A percentile compares a stretch with the other conserved stretches of the same genome.
phyloP scores from a whole-genome alignment of 2,329 filamentous ascomycete species.

The Fusarium paranaense region DNA sequence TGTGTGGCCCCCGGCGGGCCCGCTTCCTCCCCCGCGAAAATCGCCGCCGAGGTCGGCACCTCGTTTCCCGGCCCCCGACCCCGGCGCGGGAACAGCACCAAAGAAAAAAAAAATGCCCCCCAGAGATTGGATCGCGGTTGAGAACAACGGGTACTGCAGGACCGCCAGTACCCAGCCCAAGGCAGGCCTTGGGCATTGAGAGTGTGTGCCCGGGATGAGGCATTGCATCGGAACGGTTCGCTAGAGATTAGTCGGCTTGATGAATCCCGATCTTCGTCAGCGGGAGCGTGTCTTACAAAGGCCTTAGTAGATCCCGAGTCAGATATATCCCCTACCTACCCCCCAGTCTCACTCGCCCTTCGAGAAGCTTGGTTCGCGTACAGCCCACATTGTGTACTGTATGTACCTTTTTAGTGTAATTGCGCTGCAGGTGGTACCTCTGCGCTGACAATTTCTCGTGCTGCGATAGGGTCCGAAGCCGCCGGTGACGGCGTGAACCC shows the following conservation, averaged over 20 bases:
- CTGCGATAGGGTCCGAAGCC: constrained; percentile 46
- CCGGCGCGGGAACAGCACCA: background rate
- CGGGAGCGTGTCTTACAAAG: constrained; percentile 7
- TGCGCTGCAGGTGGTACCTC: constrained; percentile 21
- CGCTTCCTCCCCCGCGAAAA: constrained; percentile 30
- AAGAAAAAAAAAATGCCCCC: constrained; percentile 12
- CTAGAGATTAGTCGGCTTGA: background rate
- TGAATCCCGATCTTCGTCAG: constrained; percentile 8
- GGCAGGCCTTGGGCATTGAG: background rate
- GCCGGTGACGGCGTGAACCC: constrained; percentile 36
- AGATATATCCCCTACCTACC: constrained; percentile 10
- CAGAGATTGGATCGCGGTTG: background rate
- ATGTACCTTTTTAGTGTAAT: constrained; percentile 22
- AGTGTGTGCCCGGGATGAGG: background rate
- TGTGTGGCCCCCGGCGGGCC: constrained; percentile 2
- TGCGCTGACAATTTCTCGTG: constrained; percentile 44
- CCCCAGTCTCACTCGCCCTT: background rate
- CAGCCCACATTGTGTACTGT: background rate
- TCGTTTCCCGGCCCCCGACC: constrained; percentile 21
- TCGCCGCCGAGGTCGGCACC: constrained; percentile 42
- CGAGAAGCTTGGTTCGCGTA: constrained; percentile 2
- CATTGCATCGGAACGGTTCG: background rate
- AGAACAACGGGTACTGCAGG: constrained; percentile 8
- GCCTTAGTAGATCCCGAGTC: constrained; percentile 8
- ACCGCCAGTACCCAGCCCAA: constrained; percentile 10